Evolutionary conservation across 2,329 filamentous ascomycete species (phyloP), one percentile per base, ranked within the genome.

Genomic region (Simplicillium aogashimaense): DNA sequence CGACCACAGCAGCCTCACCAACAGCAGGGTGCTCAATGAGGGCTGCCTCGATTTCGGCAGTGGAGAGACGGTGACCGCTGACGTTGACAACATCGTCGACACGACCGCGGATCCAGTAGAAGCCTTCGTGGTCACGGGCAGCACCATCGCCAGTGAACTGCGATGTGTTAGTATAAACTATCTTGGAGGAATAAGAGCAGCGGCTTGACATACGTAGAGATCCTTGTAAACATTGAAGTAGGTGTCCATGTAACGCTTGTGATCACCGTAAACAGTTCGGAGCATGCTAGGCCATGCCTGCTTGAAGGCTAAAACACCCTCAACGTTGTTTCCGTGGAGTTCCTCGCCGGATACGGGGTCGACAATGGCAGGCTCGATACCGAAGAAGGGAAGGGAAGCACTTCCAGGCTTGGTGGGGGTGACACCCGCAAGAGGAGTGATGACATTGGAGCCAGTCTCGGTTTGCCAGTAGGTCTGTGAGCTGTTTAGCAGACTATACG

Each of bases 41-140:
- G 14, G 92, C 92, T 20, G 92, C 92, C 67, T 98, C 92, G 49
- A 98, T 98, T 65, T 98, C 92, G 29, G 92, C 90, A 9, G 92
- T 98, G 13, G 90, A 97, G 47, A 98, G 74, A 61, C 92, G 83
- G 65, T 98, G 92, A 20, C 92, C 92, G 52, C 85, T 92, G 46
- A 98, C 92, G 64, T 98, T 98, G 62, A 98, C 90, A 34, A 98
- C 92, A 55, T 98, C 92, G 58, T 98, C 92, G 39, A 98, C 92
- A 63, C 92, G 88, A 49, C 92, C 92, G 47, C 92, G 86, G 61
- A 98, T 98, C 92, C 92, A 98, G 78, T 97, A 98, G 73, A 95
- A 98, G 42, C 92, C 92, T 55, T 98, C 92, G 65, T 95, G 85
- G 61, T 98, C 92, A 58, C 92, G 86, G 44, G 86, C 92, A 41